phyloP scores from a whole-genome alignment of 2,329 filamentous ascomycete species.

The Lachnellula willkommii region DNA sequence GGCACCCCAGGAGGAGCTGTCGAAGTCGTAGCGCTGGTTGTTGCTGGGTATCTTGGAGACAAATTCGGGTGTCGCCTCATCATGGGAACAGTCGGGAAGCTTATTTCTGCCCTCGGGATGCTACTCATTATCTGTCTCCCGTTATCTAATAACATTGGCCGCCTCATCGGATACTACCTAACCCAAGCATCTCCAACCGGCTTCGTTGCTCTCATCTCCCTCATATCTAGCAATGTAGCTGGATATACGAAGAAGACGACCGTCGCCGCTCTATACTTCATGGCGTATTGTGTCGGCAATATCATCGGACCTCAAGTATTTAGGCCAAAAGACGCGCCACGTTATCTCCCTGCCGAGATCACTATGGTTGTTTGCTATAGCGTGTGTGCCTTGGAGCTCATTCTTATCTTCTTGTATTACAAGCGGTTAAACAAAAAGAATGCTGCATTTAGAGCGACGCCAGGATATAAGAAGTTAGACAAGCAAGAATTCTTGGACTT shows the following conservation, averaged over 20 bases:
- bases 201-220: conserved; percentile 30
- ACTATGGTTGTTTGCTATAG: conserved; percentile 40
- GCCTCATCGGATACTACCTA: conserved; percentile 35
- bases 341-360: conserved; percentile 34
- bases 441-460: conserved; percentile 15
- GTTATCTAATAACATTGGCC: conserved; percentile 33
- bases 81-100: conserved; percentile 32
- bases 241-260: conserved; percentile 47
- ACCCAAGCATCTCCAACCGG: conserved; percentile 55
- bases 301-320: conserved; percentile 42
- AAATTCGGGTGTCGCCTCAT: conserved; percentile 27
- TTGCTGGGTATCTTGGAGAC: conserved; percentile 26
- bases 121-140: conserved; percentile 35
- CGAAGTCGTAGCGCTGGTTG: conserved; percentile 25
- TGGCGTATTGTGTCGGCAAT: conserved; percentile 49
- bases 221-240: conserved; percentile 41
- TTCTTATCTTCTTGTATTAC: conserved; percentile 26
- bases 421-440: conserved; percentile 25
- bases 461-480: conserved; percentile 26
- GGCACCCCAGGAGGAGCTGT: conserved; percentile 28
- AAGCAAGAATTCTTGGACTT: conserved; percentile 31
- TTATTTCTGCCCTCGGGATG: conserved; percentile 32
- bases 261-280: conserved; percentile 39
- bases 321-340: conserved; percentile 42
- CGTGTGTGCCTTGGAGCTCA: conserved; percentile 19